phyloP scores from a whole-genome alignment of 1,284 basidiomycete species.

The Apiotrichum brassicae region DNA sequence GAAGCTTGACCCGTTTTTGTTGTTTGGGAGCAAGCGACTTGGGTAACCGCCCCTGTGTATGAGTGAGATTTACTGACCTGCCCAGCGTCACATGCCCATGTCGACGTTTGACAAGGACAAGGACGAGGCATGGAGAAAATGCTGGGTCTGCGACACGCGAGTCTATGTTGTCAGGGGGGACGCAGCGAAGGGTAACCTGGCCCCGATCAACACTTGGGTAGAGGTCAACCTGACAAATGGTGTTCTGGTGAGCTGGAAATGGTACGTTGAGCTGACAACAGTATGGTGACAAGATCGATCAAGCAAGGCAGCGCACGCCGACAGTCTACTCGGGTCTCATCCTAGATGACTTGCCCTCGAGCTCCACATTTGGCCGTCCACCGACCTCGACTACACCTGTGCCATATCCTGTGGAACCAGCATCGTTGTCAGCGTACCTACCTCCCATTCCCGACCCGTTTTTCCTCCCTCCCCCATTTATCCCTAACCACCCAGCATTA shows the following conservation, averaged over 20 bases:
- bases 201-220: slow-evolving; percentile 27
- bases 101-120: slow-evolving; percentile 9
- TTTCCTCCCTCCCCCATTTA: slow-evolving; percentile 49
- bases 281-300: slow-evolving; percentile 25
- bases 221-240: slow-evolving; percentile 25
- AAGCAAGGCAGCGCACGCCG: slow-evolving; percentile 2
- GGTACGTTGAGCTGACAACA: slow-evolving; percentile 4
- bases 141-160: slow-evolving; percentile 32
- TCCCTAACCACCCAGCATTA: slow-evolving; percentile 46
- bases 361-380: slow-evolving; percentile 16
- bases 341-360: slow-evolving; percentile 12
- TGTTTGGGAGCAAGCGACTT: too few species aligned
- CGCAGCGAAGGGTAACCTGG: slow-evolving; percentile 7
- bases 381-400: slow-evolving; percentile 19
- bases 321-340: slow-evolving; percentile 25
- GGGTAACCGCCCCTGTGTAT: not conserved
- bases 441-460: slow-evolving; percentile 42
- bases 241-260: slow-evolving; percentile 24
- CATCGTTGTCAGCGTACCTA: slow-evolving; percentile 7
- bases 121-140: slow-evolving; percentile 30
- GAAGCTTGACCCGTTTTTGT: too few species aligned
- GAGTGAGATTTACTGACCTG: not conserved
- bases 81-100: slow-evolving; percentile 8
- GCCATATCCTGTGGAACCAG: slow-evolving; percentile 5
- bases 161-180: slow-evolving; percentile 22